A percentile compares a stretch with the other conserved stretches of the same genome.
These are phyloP conservation scores for Alternaria triticina DNA, from an alignment of 2,329 filamentous ascomycete genomes.

Conservation along the genomic window DNA sequence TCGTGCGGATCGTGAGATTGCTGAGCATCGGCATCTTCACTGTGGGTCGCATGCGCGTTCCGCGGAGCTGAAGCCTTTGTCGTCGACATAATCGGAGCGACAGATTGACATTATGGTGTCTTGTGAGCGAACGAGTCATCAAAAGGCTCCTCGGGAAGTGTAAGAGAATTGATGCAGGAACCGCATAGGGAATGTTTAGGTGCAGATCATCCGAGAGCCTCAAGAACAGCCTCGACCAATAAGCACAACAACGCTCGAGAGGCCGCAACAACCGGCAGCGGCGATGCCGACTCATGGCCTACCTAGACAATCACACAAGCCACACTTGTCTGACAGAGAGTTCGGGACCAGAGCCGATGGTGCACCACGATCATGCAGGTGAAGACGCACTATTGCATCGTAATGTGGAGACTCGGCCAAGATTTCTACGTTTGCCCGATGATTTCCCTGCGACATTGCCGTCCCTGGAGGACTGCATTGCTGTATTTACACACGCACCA, in stretches of 20 bases:
- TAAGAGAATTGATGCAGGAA: background rate
- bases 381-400: background rate
- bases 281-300: background rate
- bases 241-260: background rate
- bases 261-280: background rate
- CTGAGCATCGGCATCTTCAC: slow-evolving; percentile 4
- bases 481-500: background rate
- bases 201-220: background rate
- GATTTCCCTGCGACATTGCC: background rate
- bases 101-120: background rate
- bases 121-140: background rate
- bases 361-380: background rate
- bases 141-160: background rate
- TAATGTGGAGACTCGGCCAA: slow-evolving; percentile 5
- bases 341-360: background rate
- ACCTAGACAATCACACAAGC: background rate
- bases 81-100: background rate
- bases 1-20: slow-evolving; percentile 5
- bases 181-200: background rate
- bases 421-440: slow-evolving; percentile 1
- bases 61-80: background rate
- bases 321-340: background rate
- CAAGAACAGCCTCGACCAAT: background rate
- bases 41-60: background rate
- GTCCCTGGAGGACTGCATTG: background rate